phyloP scores from a whole-genome alignment of 2,329 filamentous ascomycete genomes.

The Camptophora hylomeconis region DNA sequence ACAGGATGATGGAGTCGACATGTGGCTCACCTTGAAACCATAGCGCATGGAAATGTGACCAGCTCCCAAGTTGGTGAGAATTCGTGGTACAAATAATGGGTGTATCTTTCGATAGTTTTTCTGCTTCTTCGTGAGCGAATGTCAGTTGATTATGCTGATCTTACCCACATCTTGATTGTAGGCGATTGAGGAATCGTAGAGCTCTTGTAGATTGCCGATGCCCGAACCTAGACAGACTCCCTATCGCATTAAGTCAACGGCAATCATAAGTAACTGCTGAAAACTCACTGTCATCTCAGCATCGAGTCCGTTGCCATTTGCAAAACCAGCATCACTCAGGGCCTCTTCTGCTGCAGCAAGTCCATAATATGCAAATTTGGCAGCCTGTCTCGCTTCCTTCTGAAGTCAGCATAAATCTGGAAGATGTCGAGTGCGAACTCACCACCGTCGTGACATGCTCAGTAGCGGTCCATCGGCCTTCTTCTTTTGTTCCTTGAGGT shows the following conservation, averaged over 20 bases:
- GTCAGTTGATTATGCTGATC: not conserved
- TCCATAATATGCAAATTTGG: conserved; percentile 84
- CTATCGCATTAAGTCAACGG: conserved; percentile 22
- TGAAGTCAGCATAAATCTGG: not conserved
- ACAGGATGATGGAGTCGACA: not conserved
- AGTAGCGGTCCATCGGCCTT: conserved; percentile 30
- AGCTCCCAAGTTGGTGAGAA: conserved; percentile 88
- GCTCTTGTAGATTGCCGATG: conserved; percentile 85
- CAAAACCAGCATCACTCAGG: conserved; percentile 68
- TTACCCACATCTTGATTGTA: conserved; percentile 56
- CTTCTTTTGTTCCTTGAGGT: conserved; percentile 40
- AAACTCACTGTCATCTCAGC: conserved; percentile 54
- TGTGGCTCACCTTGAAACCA: conserved; percentile 49
- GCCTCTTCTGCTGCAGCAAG: conserved; percentile 79
- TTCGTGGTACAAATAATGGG: conserved; percentile 80
- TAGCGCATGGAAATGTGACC: conserved; percentile 91
- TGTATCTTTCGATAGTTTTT: conserved; percentile 68
- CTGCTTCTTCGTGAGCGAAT: conserved; percentile 10
- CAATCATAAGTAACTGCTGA: not conserved
- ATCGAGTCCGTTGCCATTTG: conserved; percentile 45
- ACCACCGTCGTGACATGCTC: conserved; percentile 33
- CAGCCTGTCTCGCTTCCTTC: conserved; percentile 64
- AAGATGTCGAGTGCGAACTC: conserved; percentile 9
- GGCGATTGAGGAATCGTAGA: conserved; percentile 69
- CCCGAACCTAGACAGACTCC: conserved; percentile 91